These are phyloP conservation scores for Antarctomyces pellizariae DNA, from an alignment of 495 filamentous ascomycete genomes.

Conservation along the genomic window DNA sequence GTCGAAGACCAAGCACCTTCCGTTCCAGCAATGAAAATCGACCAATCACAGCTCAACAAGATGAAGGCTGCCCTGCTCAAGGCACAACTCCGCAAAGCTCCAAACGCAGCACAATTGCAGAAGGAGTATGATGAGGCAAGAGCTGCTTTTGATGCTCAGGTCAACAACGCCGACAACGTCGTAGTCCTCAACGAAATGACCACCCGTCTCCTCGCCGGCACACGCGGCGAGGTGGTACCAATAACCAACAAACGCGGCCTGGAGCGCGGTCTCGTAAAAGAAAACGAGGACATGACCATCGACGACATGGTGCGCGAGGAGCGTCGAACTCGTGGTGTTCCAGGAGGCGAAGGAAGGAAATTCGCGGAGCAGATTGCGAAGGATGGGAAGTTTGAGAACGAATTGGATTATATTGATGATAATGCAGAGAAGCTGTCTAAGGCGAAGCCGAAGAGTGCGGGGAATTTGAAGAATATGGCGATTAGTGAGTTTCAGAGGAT, in stretches of 20 bases:
- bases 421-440: constrained; percentile 83
- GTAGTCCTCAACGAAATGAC: constrained; percentile 75
- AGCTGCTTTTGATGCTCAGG: constrained; percentile 23
- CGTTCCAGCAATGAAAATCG: constrained; percentile 25
- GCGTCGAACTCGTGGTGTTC: constrained; percentile 52
- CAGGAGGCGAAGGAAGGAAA: constrained; percentile 57
- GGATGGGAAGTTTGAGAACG: constrained; percentile 77
- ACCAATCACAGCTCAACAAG: constrained; percentile 64
- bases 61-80: constrained; percentile 87
- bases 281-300: constrained; percentile 88
- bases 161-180: constrained; percentile 38
- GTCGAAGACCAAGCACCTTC: constrained; percentile 16
- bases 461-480: constrained; percentile 71
- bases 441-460: constrained; percentile 67
- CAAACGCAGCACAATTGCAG: constrained; percentile 60
- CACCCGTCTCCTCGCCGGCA: constrained; percentile 62
- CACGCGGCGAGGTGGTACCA: constrained; percentile 50
- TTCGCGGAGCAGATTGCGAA: constrained; percentile 83
- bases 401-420: constrained; percentile 93
- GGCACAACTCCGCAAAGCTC: constrained; percentile 55
- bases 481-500: constrained; percentile 79
- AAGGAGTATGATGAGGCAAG: constrained; percentile 58
- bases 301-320: constrained; percentile 94
- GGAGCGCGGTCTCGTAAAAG: constrained; percentile 57
- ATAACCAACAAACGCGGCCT: constrained; percentile 54